phyloP scores from a whole-genome alignment of 805 yeast species.

The Wickerhamiella kurtzmanii region DNA sequence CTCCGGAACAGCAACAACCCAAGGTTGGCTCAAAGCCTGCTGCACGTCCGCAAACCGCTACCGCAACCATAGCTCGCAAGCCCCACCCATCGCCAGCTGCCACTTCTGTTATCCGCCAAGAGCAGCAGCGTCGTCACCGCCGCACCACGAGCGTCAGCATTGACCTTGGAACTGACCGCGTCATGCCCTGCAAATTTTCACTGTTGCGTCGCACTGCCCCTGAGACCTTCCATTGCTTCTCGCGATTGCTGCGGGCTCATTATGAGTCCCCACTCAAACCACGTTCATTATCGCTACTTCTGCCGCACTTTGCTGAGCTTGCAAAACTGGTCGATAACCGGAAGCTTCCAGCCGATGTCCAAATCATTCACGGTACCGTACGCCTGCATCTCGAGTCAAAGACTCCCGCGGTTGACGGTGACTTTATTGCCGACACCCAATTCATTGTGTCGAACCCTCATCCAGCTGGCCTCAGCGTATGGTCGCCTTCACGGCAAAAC shows the following conservation, averaged over 20 bases:
- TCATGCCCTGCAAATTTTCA: conserved; percentile 22
- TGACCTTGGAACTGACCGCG: conserved; percentile 16
- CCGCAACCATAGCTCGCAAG: not conserved
- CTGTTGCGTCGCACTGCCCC: conserved; percentile 11
- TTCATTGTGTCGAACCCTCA: conserved; percentile 6
- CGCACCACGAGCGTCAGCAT: conserved; percentile 18
- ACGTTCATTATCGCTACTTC: conserved; percentile 17
- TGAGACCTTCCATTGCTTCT: conserved; percentile 17
- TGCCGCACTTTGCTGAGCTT: conserved; percentile 21
- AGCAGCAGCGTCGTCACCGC: conserved; percentile 16
- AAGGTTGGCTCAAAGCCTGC: too few species aligned
- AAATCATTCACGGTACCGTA: conserved; percentile 24
- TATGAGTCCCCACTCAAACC: conserved; percentile 25
- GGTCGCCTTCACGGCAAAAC: not conserved
- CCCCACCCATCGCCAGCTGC: not conserved
- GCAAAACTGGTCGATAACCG: conserved; percentile 11
- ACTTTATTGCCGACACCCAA: conserved; percentile 8
- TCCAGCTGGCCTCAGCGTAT: not conserved
- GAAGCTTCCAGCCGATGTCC: conserved; percentile 14
- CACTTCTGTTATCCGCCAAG: not conserved
- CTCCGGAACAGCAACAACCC: too few species aligned
- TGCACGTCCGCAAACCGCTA: not conserved
- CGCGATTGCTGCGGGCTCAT: conserved; percentile 25
- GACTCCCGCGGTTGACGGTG: not conserved
- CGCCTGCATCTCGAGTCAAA: conserved; percentile 15